Evolutionary conservation across 441 rosid species (phyloP), one percentile per base, ranked within the genome.

Genomic region (Croton setiger): DNA sequence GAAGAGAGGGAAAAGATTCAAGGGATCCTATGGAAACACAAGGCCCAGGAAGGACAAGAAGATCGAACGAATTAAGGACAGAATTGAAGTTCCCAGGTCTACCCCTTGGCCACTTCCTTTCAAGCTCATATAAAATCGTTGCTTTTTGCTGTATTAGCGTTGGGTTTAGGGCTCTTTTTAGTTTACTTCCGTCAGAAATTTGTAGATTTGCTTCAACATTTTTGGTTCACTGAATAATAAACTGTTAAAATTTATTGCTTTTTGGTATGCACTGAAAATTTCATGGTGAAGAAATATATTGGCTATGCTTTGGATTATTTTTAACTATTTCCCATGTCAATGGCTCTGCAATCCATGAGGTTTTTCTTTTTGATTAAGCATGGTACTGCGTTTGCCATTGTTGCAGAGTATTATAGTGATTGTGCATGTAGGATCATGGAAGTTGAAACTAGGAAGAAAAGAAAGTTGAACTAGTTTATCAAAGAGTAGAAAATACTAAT

Each of bases 101-200:
- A 95, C 96, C 66, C 97, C 98, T 56, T 95, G 98, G 97, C 99
- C 98, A 78, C 96, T 92, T 33, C 97, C 97, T 74, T 95, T 95
- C 86, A 95, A 91, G 86, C 92, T 95, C 83, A 88, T 92, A 69
- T 95, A 78, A 85, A 52, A 20, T 55, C 56, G n/a, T 14, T 10
- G 36, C 10, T 21, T 64, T 6, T 9, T n/a, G n/a, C 27, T 67
- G 5, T 27, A 41, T 4, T 36, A 59, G 35, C 35, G 20, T 59
- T 60, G 39, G 14, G n/a, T 36, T 60, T 56, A 56, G 60, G 39
- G 12, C 18, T 47, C 20, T 39, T 17, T 48, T 14, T 17, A 27
- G 53, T 48, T 53, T 13, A 21, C 35, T 54, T 55, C 36, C 36
- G 23, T 27, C 17, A 27, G 59, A 27, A 23, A 27, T 27, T 8